These are phyloP conservation scores for Otatea glauca DNA, from an alignment of 176 grass and related monocot genomes.

Conservation along the genomic window DNA sequence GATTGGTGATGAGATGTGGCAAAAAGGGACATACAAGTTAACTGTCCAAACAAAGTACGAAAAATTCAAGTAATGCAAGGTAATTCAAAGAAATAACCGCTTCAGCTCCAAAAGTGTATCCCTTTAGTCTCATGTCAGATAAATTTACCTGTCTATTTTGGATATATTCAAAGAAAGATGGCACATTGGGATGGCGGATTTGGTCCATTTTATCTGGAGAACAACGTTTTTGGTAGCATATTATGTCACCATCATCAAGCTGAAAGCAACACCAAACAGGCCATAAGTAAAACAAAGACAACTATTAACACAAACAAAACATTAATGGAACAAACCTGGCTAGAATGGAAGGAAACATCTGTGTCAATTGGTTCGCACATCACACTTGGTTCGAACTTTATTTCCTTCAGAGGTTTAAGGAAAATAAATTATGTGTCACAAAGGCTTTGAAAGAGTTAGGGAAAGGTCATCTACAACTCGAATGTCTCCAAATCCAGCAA, in stretches of 20 bases:
- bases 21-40: not conserved
- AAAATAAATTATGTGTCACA: slow-evolving; percentile 32
- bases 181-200: slow-evolving; percentile 60
- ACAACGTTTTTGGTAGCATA: slow-evolving; percentile 77
- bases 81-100: not conserved
- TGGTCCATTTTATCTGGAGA: slow-evolving; percentile 49
- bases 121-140: not conserved
- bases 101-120: slow-evolving; percentile 11
- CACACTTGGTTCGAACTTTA: slow-evolving; percentile 80
- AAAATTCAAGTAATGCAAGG: slow-evolving; percentile 6
- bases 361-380: slow-evolving; percentile 62
- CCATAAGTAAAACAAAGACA: slow-evolving; percentile 40
- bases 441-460: not conserved
- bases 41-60: slow-evolving; percentile 24
- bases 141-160: slow-evolving; percentile 84
- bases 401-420: slow-evolving; percentile 57
- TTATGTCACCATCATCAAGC: slow-evolving; percentile 86
- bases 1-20: not conserved
- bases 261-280: slow-evolving; percentile 49
- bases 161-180: slow-evolving; percentile 92
- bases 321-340: slow-evolving; percentile 56
- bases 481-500: not conserved
- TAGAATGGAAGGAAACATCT: slow-evolving; percentile 50
- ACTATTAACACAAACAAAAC: slow-evolving; percentile 12
- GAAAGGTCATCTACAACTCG: not conserved